Base-by-base conservation (phyloP, 148 eudicot species). In the Chenopodium formosanum region DNA sequence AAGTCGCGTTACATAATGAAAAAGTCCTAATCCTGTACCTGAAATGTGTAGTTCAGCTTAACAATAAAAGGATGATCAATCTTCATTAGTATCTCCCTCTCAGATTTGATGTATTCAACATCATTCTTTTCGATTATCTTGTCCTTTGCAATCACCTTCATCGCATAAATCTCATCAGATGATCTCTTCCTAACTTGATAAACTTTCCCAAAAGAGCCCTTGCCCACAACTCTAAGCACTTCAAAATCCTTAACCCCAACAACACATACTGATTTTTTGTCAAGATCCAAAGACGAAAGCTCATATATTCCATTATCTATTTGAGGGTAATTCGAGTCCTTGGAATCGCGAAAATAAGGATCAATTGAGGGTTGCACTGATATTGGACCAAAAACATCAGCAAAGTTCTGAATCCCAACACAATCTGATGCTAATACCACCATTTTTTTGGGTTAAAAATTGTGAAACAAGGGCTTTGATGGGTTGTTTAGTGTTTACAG, bases 21-120 rank as follows among this genome's bases (percentile, higher is more conserved):
- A 58, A 47, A 56, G 58, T 48, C 12, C 37, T 13, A 70, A 47
- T 44, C 0, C 29, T 9, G 32, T 32, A 89, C 91, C 84, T 90
- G 90, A 81, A 90, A 90, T 9, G 92, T 85, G 78, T 83, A 86
- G 70, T 73, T 84, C 11, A 90, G 90, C 83, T 86, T 82, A 69
- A 88, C 85, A 37, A 90, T 85, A 64, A 86, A 90, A 70, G 92
- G 92, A 70, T 90, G 92, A 80, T 90, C 86, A 77, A 86, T 81
- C 58, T 83, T 86, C 81, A 82, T 78, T 6, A 88, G 58, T 12
- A 90, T 86, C 37, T 90, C 90, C 79, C 85, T 86, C 85, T 90
- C 92, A 0, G 85, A 78, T 47, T 79, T 72, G 53, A 90, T 83
- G 70, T 90, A 90, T 32, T 86, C 90, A 8, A 75, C 87, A 31